phyloP scores from a whole-genome alignment of 2,329 filamentous ascomycete genomes.

The Colletotrichum agaves region DNA sequence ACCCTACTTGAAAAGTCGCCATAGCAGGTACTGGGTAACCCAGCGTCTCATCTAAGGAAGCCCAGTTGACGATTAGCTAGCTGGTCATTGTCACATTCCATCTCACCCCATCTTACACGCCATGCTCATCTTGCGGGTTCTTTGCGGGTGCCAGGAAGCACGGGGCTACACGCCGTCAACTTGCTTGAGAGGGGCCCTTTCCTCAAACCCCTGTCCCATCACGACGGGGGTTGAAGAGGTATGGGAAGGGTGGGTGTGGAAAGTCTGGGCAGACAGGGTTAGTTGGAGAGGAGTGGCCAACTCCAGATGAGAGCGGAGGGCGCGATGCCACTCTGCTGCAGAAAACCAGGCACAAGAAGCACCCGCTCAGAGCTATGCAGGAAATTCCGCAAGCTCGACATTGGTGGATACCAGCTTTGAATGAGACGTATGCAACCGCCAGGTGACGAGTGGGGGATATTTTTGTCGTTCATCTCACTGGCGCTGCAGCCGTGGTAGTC shows the following conservation, averaged over 20 bases:
- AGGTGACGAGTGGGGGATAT: constrained; percentile 8
- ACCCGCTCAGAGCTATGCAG: constrained; percentile 11
- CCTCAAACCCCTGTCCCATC: constrained; percentile 22
- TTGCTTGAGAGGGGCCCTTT: constrained; percentile 25
- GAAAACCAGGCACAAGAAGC: constrained; percentile 25
- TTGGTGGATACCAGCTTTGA: constrained; percentile 26
- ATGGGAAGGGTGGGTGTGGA: constrained; percentile 30
- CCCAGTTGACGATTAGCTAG: constrained; percentile 27
- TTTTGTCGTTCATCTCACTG: not conserved
- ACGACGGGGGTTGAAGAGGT: constrained; percentile 17
- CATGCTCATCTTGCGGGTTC: constrained; percentile 31
- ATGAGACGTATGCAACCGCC: constrained; percentile 21
- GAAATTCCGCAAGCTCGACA: constrained; percentile 12
- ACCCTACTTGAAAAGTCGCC: constrained; percentile 13
- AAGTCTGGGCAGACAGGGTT: constrained; percentile 28
- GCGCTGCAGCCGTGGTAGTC: constrained; percentile 1
- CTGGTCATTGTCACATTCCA: constrained; percentile 31
- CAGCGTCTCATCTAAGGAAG: constrained; percentile 35
- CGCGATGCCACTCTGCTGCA: constrained; percentile 29
- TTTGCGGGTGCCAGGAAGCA: constrained; percentile 24
- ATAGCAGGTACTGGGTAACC: constrained; percentile 28
- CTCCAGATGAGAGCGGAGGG: constrained; percentile 21
- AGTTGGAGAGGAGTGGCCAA: constrained; percentile 32
- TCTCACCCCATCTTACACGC: constrained; percentile 35
- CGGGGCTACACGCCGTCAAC: constrained; percentile 27